Conservation (phyloP, 2,329 filamentous ascomycete genomes). For the Eutypella sp. region DNA sequence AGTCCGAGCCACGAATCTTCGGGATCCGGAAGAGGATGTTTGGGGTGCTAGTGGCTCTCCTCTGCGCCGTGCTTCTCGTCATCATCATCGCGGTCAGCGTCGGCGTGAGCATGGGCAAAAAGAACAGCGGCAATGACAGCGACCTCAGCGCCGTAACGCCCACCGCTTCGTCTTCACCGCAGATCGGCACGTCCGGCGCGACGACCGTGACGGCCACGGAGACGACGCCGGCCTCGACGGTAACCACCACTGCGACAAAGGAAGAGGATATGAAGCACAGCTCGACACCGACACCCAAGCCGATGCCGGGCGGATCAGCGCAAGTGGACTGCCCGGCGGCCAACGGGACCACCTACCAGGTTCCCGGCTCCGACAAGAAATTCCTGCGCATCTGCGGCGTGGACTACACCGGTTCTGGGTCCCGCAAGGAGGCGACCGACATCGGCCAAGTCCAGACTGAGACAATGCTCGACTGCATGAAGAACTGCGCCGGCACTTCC, state of each 20-base stretch:
- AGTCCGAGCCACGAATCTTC: constrained; percentile 19
- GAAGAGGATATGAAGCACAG: constrained; percentile 4
- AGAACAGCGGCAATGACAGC: background rate
- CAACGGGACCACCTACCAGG: constrained; percentile 40
- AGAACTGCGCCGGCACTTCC: constrained; percentile 34
- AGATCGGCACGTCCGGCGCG: background rate
- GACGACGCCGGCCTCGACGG: constrained; percentile 2
- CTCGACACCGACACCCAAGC: constrained; percentile 6
- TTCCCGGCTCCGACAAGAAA: constrained; percentile 33
- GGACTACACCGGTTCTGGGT: constrained; percentile 35
- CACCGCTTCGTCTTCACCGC: background rate
- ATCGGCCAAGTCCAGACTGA: constrained; percentile 31
- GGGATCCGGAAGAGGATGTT: constrained; percentile 29
- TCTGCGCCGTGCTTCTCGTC: constrained; percentile 24
- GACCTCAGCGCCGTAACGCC: background rate
- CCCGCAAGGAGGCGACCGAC: constrained; percentile 16
- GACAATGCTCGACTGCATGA: constrained; percentile 40
- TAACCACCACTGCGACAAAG: constrained; percentile 9
- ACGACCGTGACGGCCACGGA: background rate
- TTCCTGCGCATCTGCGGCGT: constrained; percentile 42
- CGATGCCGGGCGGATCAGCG: constrained; percentile 16
- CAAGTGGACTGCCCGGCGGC: constrained; percentile 37
- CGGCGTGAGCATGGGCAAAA: constrained; percentile 29
- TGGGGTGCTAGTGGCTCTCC: constrained; percentile 28
- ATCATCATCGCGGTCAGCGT: constrained; percentile 32